Conservation (phyloP, 192 early-diverging fungal species). For the Dissophora globulifera region DNA sequence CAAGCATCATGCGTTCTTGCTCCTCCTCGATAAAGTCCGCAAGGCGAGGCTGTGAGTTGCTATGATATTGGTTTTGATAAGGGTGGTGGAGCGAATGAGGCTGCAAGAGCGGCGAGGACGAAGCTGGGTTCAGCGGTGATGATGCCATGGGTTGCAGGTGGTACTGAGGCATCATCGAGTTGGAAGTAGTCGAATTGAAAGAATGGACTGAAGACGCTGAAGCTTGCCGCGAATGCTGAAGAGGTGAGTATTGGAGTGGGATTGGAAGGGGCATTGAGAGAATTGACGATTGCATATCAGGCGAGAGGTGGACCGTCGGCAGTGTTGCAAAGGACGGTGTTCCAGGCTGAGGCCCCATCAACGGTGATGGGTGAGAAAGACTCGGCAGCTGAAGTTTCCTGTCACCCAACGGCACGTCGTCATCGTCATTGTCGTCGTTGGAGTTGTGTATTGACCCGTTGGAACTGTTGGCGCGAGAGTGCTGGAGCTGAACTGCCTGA, state of each 20-base stretch:
- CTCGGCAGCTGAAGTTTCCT: slow-evolving; percentile 27
- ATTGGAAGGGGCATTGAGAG: background rate
- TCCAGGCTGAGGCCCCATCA: background rate
- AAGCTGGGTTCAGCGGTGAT: slow-evolving; percentile 9
- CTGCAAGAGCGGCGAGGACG: slow-evolving; percentile 9
- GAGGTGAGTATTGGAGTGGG: slow-evolving; percentile 5
- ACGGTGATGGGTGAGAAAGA: slow-evolving; percentile 6
- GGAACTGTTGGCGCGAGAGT: slow-evolving; percentile 8
- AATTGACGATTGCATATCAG: background rate
- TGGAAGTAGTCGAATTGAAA: background rate
- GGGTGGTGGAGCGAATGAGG: background rate
- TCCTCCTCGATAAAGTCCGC: slow-evolving; percentile 40
- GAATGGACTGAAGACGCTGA: slow-evolving; percentile 26
- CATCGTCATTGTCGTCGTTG: slow-evolving; percentile 22
- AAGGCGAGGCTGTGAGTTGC: slow-evolving; percentile 21
- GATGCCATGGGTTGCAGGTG: slow-evolving; percentile 4
- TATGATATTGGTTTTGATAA: background rate
- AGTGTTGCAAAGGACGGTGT: slow-evolving; percentile 1
- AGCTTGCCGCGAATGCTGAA: slow-evolving; percentile 14
- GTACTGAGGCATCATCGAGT: background rate
- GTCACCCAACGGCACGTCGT: slow-evolving; percentile 37
- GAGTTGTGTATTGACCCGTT: slow-evolving; percentile 5
- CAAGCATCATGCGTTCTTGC: slow-evolving; percentile 5
- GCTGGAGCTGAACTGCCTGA: slow-evolving; percentile 20
- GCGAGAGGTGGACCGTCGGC: slow-evolving; percentile 13